phyloP scores from a whole-genome alignment of 148 eudicot species.

The Vaccinium myrtillus region DNA sequence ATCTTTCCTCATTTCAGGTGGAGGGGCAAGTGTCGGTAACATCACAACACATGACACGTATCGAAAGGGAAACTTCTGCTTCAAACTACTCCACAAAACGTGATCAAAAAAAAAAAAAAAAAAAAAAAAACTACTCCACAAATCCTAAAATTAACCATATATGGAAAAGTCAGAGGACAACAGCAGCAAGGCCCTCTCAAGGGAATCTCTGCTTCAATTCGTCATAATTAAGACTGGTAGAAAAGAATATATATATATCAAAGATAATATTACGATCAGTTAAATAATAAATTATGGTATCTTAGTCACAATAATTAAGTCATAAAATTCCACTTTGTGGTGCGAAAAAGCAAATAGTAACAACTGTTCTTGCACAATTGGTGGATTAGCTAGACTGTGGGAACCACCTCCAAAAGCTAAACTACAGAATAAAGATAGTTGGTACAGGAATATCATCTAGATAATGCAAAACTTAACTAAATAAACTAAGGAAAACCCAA shows the following conservation, averaged over 20 bases:
- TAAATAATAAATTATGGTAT: background rate
- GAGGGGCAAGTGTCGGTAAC: no score
- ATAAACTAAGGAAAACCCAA: background rate
- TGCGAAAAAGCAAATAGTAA: background rate
- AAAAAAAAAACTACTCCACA: conserved; percentile 1
- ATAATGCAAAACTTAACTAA: background rate
- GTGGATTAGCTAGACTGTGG: no score
- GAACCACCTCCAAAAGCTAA: background rate
- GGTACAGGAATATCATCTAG: background rate
- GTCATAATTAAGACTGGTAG: background rate
- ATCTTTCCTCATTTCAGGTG: no score
- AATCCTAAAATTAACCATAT: background rate
- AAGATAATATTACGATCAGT: background rate
- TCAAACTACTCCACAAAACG: background rate
- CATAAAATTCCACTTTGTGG: background rate
- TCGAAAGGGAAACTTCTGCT: background rate
- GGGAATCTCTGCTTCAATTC: background rate
- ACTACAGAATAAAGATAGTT: background rate
- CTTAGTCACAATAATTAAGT: background rate
- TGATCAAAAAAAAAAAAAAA: no score
- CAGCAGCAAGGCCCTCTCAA: background rate
- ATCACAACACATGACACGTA: background rate
- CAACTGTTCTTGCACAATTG: background rate
- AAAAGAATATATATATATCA: background rate
- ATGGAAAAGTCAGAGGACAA: background rate